Percentiles rank a stretch among this genome's conserved stretches.
These are phyloP conservation scores for Echeveria elegans DNA, from an alignment of 164 flowering plant genomes.

Conservation along the genomic window DNA sequence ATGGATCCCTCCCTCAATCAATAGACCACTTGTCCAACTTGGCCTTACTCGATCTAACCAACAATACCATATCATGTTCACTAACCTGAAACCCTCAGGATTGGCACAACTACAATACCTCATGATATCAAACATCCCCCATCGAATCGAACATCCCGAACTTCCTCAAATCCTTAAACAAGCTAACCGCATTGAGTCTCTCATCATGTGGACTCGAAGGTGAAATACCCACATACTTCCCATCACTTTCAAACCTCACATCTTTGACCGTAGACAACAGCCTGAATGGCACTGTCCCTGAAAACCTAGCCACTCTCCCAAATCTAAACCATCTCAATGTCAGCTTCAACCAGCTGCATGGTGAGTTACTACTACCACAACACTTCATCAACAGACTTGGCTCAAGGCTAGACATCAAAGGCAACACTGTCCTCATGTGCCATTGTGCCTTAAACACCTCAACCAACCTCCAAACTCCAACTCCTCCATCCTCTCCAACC, in stretches of 20 bases:
- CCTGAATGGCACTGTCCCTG: neutral
- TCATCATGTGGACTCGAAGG: slow-evolving; percentile 14
- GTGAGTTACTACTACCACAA: no score
- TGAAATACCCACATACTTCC: slow-evolving; percentile 5
- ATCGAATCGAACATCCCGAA: slow-evolving; percentile 26
- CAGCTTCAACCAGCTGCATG: neutral
- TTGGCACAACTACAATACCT: slow-evolving; percentile 32
- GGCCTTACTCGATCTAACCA: slow-evolving; percentile 37
- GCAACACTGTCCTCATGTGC: no score
- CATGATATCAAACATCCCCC: slow-evolving; percentile 27
- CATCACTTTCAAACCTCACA: slow-evolving; percentile 24
- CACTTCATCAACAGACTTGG: no score
- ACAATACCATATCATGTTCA: slow-evolving; percentile 33
- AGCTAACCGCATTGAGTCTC: slow-evolving; percentile 32
- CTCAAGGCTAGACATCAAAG: no score
- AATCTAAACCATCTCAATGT: neutral
- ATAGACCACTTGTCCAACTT: slow-evolving; percentile 29
- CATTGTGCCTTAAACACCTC: no score
- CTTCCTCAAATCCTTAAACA: slow-evolving; percentile 22
- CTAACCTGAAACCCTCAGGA: slow-evolving; percentile 35
- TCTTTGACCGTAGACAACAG: slow-evolving; percentile 30
- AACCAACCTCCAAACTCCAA: no score
- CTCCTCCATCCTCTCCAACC: no score
- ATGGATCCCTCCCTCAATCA: slow-evolving; percentile 27
- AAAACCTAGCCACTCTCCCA: neutral